phyloP scores from a whole-genome alignment of 2,329 filamentous ascomycete genomes.

The Rutstroemia sp. region DNA sequence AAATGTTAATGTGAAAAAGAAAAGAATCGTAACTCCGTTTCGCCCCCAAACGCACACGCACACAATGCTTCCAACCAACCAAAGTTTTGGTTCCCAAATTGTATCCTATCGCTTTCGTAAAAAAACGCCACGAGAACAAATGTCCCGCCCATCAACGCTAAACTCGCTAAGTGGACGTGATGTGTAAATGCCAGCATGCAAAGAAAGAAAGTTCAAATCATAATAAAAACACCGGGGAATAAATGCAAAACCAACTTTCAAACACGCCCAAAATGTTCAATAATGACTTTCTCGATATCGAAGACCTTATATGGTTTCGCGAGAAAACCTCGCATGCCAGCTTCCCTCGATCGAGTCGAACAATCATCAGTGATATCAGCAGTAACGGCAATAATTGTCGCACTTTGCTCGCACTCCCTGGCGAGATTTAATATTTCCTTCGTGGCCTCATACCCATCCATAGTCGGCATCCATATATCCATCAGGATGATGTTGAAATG shows the following conservation, averaged over 20 bases:
- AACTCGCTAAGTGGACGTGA: too few species aligned
- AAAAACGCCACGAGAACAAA: too few species aligned
- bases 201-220: background rate
- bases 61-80: too few species aligned
- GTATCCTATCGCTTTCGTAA: too few species aligned
- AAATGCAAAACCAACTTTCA: background rate
- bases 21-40: too few species aligned
- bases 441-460: slow-evolving; percentile 66
- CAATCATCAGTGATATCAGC: slow-evolving; percentile 48
- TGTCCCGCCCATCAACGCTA: too few species aligned
- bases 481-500: slow-evolving; percentile 59
- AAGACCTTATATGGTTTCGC: slow-evolving; percentile 48
- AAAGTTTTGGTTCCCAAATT: too few species aligned
- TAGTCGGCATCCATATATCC: slow-evolving; percentile 69
- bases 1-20: too few species aligned
- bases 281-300: slow-evolving; percentile 46
- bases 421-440: slow-evolving; percentile 45
- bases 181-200: background rate
- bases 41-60: too few species aligned
- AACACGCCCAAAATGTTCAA: slow-evolving; percentile 20
- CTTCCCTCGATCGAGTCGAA: slow-evolving; percentile 39
- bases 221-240: background rate
- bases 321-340: slow-evolving; percentile 49
- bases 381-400: slow-evolving; percentile 43
- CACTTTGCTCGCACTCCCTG: slow-evolving; percentile 9